Base-by-base conservation (phyloP, 2,329 filamentous ascomycete species). In the Phialemoniopsis sp. region DNA sequence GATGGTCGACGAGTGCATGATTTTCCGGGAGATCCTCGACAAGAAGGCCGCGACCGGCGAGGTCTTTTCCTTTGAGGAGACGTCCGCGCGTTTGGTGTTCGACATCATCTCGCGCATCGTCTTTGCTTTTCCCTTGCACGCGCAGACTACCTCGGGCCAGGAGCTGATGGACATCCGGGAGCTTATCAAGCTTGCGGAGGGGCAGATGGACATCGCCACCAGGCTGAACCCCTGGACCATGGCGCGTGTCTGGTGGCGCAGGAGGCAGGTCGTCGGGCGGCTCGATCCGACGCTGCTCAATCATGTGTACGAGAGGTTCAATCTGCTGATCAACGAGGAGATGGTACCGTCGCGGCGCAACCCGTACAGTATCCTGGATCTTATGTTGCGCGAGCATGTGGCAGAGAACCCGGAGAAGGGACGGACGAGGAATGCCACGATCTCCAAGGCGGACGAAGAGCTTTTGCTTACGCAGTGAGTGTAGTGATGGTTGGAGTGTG, bases 1-100 rank as follows among this genome's bases (percentile, higher is more conserved):
- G 35, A 52, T 57, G 29, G 46, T 45, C 29, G 52, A 55, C 30
- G 48, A 58, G 32, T 45, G 44, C 34, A 31, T 46, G n/a, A 33
- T 49, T 28, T 54, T 55, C 39, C 51, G 49, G 32, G 39, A 43
- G 12, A 45, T 37, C 4, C 36, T 52, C 5, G 38, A 36, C n/a
- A 15, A 13, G 3, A 39, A 49, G 6, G 46, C 52, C 0, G 42
- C 28, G 3, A 37, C 18, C 13, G 44, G 42, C 13, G 36, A 41
- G n/a, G 32, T 44, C 7, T 54, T 52, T 42, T 53, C 45, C 32
- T 43, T 45, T 41, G 50, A 48, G 42, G 50, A 51, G 36, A 40
- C 48, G 32, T 43, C 40, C 4, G 46, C 46, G 10, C 48, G 51
- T 39, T 39, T 49, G 13, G 43, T 57, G 21, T 55, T 55, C 29